phyloP scores from a whole-genome alignment of 2,329 filamentous ascomycete species.

The Sordariomycetes sp. region DNA sequence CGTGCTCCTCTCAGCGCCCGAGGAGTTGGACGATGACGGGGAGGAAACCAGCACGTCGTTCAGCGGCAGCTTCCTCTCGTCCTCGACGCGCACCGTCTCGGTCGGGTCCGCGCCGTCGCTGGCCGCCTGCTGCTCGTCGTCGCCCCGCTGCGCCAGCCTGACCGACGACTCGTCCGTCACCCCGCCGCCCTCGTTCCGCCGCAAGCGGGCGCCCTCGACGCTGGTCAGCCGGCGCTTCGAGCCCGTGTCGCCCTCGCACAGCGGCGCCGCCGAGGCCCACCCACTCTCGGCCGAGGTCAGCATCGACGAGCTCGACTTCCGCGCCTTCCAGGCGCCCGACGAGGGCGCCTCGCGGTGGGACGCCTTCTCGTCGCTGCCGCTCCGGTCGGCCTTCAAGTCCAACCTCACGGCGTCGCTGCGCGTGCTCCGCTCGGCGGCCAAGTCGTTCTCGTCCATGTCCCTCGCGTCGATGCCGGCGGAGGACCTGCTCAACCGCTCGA shows the following conservation, averaged over 20 bases:
- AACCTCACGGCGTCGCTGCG: conserved; percentile 58
- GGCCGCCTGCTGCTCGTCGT: conserved; percentile 40
- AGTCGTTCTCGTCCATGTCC: conserved; percentile 51
- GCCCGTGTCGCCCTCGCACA: conserved; percentile 39
- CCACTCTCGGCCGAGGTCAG: conserved; percentile 36
- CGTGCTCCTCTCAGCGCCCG: conserved; percentile 47
- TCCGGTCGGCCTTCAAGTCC: conserved; percentile 54
- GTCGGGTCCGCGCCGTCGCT: conserved; percentile 53
- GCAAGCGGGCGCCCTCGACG: conserved; percentile 17
- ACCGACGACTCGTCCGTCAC: conserved; percentile 19
- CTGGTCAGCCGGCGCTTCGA: conserved; percentile 35
- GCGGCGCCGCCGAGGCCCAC: conserved; percentile 36
- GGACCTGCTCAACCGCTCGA: conserved; percentile 56
- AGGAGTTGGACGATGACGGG: conserved; percentile 39
- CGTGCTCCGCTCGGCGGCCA: conserved; percentile 52
- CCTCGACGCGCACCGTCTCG: conserved; percentile 46
- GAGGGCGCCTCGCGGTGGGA: conserved; percentile 10
- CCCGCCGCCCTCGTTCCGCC: conserved; percentile 12
- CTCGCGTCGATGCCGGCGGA: conserved; percentile 54
- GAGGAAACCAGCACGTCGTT: conserved; percentile 23
- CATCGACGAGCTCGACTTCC: conserved; percentile 34
- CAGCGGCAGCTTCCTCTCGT: conserved; percentile 40
- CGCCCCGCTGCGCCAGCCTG: conserved; percentile 37
- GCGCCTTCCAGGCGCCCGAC: conserved; percentile 10
- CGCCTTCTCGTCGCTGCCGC: conserved; percentile 22